Evolutionary conservation across 805 yeast species (phyloP).

Genomic region (Sungouiozyma intestinalis): DNA sequence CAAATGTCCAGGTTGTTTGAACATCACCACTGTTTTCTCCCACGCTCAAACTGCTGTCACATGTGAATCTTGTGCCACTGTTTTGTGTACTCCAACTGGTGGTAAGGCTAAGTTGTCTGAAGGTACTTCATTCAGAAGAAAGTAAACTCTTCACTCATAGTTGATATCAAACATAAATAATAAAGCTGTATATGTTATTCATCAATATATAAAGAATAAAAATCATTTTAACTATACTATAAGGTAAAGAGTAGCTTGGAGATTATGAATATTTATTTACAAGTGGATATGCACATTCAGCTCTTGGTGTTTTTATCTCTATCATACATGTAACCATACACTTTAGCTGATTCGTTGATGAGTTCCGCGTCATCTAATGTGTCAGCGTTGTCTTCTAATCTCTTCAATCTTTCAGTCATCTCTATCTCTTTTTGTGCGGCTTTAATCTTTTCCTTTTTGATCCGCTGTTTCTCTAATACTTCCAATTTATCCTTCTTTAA

Average conservation of each 20-base stretch:
- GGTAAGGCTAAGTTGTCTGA: conserved; percentile 99
- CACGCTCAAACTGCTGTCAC: conserved; percentile 99
- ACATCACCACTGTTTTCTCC: conserved; percentile 98
- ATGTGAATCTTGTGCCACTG: conserved; percentile 97
- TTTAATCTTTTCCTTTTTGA: conserved; percentile 13
- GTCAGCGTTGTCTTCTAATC: conserved; percentile 6
- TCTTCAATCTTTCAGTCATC: conserved; percentile 10
- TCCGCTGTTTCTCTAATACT: conserved; percentile 15
- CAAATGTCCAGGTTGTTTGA: conserved; percentile 98
- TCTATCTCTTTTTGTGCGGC: conserved; percentile 13
- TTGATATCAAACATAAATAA: not conserved
- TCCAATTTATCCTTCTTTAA: conserved; percentile 20
- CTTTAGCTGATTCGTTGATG: conserved; percentile 5
- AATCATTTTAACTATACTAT: conserved; percentile 1
- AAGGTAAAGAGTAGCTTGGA: not conserved
- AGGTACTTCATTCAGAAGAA: conserved; percentile 99
- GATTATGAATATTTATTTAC: conserved; percentile 1
- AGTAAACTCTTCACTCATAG: conserved; percentile 40
- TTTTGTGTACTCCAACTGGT: conserved; percentile 98
- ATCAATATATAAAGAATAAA: conserved; percentile 5
- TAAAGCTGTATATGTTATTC: conserved; percentile 8
- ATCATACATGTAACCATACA: conserved; percentile 8
- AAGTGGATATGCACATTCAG: no score
- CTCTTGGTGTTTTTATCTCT: conserved; percentile 1
- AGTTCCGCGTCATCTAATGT: not conserved